Evolutionary conservation across 192 early-diverging fungal species (phyloP), one percentile per base, ranked within the genome.

Genomic region (Anaeromyces robustus): DNA sequence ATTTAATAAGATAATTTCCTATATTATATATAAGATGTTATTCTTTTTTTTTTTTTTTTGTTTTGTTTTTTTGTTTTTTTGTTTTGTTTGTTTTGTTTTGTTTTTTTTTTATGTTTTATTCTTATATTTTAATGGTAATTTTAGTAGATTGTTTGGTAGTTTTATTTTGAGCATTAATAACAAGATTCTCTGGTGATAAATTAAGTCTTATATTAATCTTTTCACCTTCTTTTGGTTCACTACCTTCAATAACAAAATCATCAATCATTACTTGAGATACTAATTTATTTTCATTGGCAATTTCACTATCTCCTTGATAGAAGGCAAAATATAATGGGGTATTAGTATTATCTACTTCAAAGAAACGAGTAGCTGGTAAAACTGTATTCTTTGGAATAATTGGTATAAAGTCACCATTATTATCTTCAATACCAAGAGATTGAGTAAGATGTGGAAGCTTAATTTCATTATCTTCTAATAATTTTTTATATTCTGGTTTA

Each of bases 351-450:
- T 89, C 86, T 78, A 97, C 92, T 82, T 92, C 87, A 82, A 96
- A 85, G 26, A 91, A 84, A 77, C 96, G 92, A 80, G 91, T 89
- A 77, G 91, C 93, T 30, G 97, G 97, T 78, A 97, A 87, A 77
- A 96, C 92, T 19, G 95, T 94, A 82, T 94, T 90, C 83, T 92
- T 88, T 77, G 92, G 93, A 79, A 99, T 89, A 30, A 99, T 85
- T 31, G 92, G 88, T 28, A 92, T 87, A 84, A 97, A 94, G 31
- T 89, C 85, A 29, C 92, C 94, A 59, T 90, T 91, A 30, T 89
- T 84, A 79, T 92, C 87, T 77, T 90, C 86, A 77, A 97, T 83
- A 82, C 96, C 96, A 81, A 99, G 87, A 41, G 88, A 88, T 85
- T 96, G 90, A 41, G 87, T 86, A 32, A 94, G 86, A 84, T 92